Base-by-base conservation (phyloP, 306 rosid species). In the Prunus salicina region DNA sequence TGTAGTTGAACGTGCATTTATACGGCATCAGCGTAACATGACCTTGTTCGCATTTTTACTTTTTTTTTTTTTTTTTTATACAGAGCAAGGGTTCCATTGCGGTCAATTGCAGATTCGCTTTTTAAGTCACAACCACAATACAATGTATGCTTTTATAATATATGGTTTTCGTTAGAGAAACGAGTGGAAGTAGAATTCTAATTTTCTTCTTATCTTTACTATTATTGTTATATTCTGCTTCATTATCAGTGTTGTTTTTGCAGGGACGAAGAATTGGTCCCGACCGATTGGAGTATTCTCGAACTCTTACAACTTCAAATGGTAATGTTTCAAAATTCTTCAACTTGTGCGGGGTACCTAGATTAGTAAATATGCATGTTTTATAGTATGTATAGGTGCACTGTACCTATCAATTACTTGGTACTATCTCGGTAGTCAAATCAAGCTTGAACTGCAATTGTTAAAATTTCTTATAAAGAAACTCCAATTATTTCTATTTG, bases 71-170 rank as follows among this genome's bases (percentile, higher is more conserved):
- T n/a, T n/a, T n/a, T n/a, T n/a, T n/a, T n/a, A n/a, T n/a, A 4
- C 78, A 86, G 91, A 85, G 79, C 85, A 61, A 80, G 79, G 74
- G 30, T 71, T 76, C 66, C 81, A 70, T 81, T 73, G 72, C 82
- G 85, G 14, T 80, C 87, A 49, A 73, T 78, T 49, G 57, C 56
- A 43, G 76, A 73, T 7, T 79, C 78, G 9, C 28, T 72, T 49
- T 64, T 82, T 56, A 84, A 83, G 79, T 86, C 82, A 1, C 75
- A 80, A 67, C 56, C 83, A 75, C 81, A 72, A 61, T 64, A 84
- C 63, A 77, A 81, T 82, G 86, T 74, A 78, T 71, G 65, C 34
- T 11, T 24, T 55, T 55, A n/a, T 20, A 32, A 32, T 32, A 32
- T 32, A 5, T 32, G 38, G 6, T 32, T 32, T 8, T 55, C 14